Base-by-base conservation (phyloP, 2,329 filamentous ascomycete species). In the Ophiostoma perfectum region DNA sequence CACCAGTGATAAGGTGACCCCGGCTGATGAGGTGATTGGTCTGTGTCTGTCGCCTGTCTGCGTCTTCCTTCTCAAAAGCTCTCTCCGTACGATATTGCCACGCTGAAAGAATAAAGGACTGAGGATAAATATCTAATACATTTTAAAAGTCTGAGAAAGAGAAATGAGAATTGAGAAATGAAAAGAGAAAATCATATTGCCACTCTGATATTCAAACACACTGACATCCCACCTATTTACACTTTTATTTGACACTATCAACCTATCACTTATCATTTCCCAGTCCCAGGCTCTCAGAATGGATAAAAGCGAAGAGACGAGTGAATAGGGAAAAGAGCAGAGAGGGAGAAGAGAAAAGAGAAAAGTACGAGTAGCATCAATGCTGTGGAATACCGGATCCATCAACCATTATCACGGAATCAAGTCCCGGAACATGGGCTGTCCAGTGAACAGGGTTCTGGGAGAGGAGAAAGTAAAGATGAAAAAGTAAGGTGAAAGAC, bases 371-470 rank as follows among this genome's bases (percentile, higher is more conserved):
- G 58, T 62, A n/a, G 58, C 58, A 62, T 62, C 38, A 41, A 62
- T 38, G 42, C 60, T 42, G 27, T 27, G 60, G 39, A 42, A 63
- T 63, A 42, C 18, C 14, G 39, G 60, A 63, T 63, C 62, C 65
- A 66, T 49, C 63, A 63, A 63, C 68, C 69, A 69, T 70, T 71
- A 67, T 69, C 67, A 63, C 70, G 70, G 70, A 71, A 70, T 52
- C 52, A 66, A 66, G 62, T 67, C 70, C 70, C 70, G 70, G 70
- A 68, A 55, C 70, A 71, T 67, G 70, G 68, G 67, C 69, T 3
- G 66, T 49, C 45, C 11, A 45, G 60, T 41, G 27, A 42, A 49
- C 27, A 66, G 58, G 58, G 36, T n/a, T n/a, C n/a, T 11, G 9
- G 9, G 52, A 58, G 45, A 39, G 45, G 38, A 16, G 36, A 27